These are phyloP conservation scores for Brasilioporus rufonigricans DNA, from an alignment of 768 basidiomycete species.

Conservation along the genomic window DNA sequence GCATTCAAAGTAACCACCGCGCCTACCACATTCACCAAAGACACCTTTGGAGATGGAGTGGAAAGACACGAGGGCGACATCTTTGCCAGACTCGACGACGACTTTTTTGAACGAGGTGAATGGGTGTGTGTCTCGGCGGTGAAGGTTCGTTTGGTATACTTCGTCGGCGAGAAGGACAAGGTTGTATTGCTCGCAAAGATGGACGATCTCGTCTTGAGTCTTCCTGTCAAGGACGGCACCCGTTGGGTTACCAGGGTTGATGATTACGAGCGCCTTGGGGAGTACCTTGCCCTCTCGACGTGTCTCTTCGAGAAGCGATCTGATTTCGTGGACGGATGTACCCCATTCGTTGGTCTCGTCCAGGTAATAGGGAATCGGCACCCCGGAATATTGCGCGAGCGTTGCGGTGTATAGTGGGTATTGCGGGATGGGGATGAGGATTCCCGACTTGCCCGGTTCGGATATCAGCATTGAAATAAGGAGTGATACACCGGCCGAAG, in stretches of 20 bases:
- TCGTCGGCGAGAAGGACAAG: constrained; percentile 95
- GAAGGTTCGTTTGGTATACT: constrained; percentile 96
- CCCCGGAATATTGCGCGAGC: constrained; percentile 81
- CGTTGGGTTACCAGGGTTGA: constrained; percentile 99
- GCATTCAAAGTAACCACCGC: constrained; percentile 96
- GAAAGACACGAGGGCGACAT: constrained; percentile 87
- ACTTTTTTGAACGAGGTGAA: constrained; percentile 96
- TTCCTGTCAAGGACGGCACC: constrained; percentile 74
- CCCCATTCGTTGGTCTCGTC: constrained; percentile 83
- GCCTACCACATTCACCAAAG: constrained; percentile 93
- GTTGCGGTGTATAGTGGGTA: constrained; percentile 97
- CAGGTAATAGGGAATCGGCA: constrained; percentile 83
- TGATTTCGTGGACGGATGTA: constrained; percentile 67
- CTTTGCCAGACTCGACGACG: constrained; percentile 56
- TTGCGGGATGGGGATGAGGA: constrained; percentile 96
- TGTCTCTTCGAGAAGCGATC: constrained; percentile 64
- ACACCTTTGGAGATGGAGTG: constrained; percentile 98
- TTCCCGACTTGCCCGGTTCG: constrained; percentile 56
- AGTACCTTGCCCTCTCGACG: constrained; percentile 50
- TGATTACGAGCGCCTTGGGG: constrained; percentile 88
- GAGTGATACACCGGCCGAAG: constrained; percentile 91
- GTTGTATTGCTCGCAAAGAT: constrained; percentile 78
- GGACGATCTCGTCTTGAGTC: constrained; percentile 75
- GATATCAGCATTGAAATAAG: constrained; percentile 78
- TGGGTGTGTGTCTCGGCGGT: constrained; percentile 58